These are phyloP conservation scores for Cicer chorassanicum DNA, from an alignment of 306 rosid genomes.

Conservation along the genomic window DNA sequence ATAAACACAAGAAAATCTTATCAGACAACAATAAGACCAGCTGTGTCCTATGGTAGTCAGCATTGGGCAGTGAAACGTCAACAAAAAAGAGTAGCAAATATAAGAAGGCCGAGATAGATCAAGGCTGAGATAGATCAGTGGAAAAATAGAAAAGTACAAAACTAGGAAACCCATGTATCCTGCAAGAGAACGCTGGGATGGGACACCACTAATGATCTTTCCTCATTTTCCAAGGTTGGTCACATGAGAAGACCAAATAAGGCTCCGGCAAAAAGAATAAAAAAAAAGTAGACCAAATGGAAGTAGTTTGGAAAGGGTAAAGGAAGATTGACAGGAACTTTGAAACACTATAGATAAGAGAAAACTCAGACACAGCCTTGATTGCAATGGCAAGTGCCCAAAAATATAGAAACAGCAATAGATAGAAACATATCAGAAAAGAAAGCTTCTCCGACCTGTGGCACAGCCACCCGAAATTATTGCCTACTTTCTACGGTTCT, in stretches of 20 bases:
- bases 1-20: neutral
- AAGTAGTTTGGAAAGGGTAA: slow-evolving; percentile 7
- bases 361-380: slow-evolving; percentile 1
- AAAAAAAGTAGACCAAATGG: neutral
- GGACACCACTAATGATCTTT: neutral
- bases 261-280: neutral
- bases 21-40: slow-evolving; percentile 5
- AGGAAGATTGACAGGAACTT: slow-evolving; percentile 1
- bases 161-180: neutral
- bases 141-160: neutral
- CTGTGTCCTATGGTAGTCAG: neutral
- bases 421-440: slow-evolving; percentile 11
- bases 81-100: neutral
- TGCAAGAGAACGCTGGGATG: slow-evolving; percentile 20
- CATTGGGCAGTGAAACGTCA: slow-evolving; percentile 12
- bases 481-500: slow-evolving; percentile 13
- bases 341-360: neutral
- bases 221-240: neutral
- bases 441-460: neutral
- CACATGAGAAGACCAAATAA: slow-evolving; percentile 15
- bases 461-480: slow-evolving; percentile 6
- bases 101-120: slow-evolving; percentile 15
- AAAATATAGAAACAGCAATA: slow-evolving; percentile 8
- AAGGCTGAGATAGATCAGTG: slow-evolving; percentile 2
- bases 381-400: neutral